Evolutionary conservation across 208 protist genomes (phyloP), one percentile per base, ranked within the genome.

Genomic region (Endotrypanum monterogeii): DNA sequence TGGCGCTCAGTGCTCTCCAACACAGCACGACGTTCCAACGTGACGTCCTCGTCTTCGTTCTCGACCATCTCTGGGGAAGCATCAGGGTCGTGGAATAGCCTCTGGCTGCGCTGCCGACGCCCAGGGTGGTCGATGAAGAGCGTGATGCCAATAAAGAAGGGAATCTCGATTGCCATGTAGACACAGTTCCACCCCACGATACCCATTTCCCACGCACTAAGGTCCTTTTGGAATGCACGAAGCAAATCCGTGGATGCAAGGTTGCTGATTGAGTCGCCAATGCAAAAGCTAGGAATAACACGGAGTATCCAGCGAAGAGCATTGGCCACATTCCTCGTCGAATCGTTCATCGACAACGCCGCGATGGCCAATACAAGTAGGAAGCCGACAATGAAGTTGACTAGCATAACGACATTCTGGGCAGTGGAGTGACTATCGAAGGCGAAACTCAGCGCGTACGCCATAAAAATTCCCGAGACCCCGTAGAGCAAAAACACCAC

Each of bases 231-330:
- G 12, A 37, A 54, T 25, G 44, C 5, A 5, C 70, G n/a, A 23
- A 46, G 55, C n/a, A 51, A 46, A 18, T 58, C 25, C 46, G 87
- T 65, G 25, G 56, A 16, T 9, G 80, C 70, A 0, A 92, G 69
- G 70, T 83, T 83, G 56, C 84, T 54, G 58, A 92, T 82, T 16
- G 71, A 78, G 71, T 92, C 86, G 20, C 84, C 87, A 1, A 92
- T 37, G 70, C 74, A 72, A 73, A 84, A 92, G 18, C 50, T 78
- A 5, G 88, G 88, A 16, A 92, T 16, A 16, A 91, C 25, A 46
- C 88, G 83, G 67, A 84, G 87, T 25, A 85, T 48, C 46, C 51
- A 89, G 28, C 74, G 67, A 30, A 90, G 37, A 28, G 41, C 30
- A 0, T 85, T 61, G 20, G 67, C 68, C 14, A 35, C 67, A 0